Base-by-base conservation (phyloP, 441 rosid genomes). In the Euphorbia celastroides region DNA sequence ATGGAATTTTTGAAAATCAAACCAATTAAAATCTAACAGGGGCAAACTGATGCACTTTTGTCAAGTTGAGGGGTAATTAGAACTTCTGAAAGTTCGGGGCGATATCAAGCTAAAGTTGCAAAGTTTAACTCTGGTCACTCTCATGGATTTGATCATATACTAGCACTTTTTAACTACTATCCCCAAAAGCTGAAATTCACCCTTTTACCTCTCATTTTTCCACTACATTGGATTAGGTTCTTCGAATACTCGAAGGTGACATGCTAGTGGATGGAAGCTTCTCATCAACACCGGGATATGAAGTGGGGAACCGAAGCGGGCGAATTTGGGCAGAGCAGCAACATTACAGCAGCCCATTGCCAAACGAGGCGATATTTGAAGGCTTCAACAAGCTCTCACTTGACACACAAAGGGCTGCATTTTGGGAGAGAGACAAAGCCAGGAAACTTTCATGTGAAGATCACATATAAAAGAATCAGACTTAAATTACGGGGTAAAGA, bases 221-320 rank as follows among this genome's bases (percentile, higher is more conserved):
- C 54, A 60, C 59, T 60, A 57, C 48, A 17, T 77, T 28, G 14
- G 62, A 57, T 48, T 67, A 91, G 99, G 96, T 94, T 74, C 83
- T 94, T 59, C 96, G 97, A 56, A 82, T 94, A 67, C 75, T 94
- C 67, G 99, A 94, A 78, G 99, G 99, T 14, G 99, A 94, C 76
- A 79, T 83, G 88, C 73, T 87, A 46, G 66, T 89, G 77, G 96
- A 92, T 26, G 28, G 81, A 26, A 92, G 82, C 74, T 88, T 70
- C 79, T 68, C 74, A 51, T 80, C 97, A 2, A 83, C 96, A 9
- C 91, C 99, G 0, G 82, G 87, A 4, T 88, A 79, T 68, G 96
- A 89, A 20, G 83, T 76, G 59, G 98, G 99, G 62, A 92, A 79
- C 84, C 80, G 82, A 44, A 91, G 97, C 36, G 90, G 96, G 17